Percentiles rank a stretch among this genome's conserved stretches.
phyloP scores from a whole-genome alignment of 1,284 basidiomycete species.

The Ustilago cynodontis region DNA sequence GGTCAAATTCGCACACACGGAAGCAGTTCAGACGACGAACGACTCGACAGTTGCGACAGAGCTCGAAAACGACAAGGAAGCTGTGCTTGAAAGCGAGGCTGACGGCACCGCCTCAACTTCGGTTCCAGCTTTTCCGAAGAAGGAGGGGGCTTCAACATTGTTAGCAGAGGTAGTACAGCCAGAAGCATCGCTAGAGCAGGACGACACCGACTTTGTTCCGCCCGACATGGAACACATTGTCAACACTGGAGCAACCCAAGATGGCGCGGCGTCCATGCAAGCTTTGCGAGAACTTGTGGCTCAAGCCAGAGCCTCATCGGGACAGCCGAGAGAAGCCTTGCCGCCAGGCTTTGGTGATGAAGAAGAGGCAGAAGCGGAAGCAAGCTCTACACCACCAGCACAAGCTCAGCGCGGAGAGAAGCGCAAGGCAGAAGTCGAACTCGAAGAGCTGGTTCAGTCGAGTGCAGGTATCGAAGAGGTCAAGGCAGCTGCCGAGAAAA shows the following conservation, averaged over 20 bases:
- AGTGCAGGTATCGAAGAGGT: slow-evolving; percentile 38
- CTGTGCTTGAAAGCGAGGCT: neutral
- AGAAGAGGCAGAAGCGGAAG: slow-evolving; percentile 8
- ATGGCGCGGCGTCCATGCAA: slow-evolving; percentile 34
- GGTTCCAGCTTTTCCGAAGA: neutral
- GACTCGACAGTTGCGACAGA: neutral
- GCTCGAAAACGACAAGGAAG: neutral
- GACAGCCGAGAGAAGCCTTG: slow-evolving; percentile 37
- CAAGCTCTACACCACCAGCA: neutral
- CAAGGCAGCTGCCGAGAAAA: slow-evolving; percentile 35
- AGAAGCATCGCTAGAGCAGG: neutral
- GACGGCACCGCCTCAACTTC: neutral
- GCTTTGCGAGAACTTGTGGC: slow-evolving; percentile 46
- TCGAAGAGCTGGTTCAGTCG: slow-evolving; percentile 17
- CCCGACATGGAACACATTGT: slow-evolving; percentile 51
- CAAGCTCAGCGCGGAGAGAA: slow-evolving; percentile 24
- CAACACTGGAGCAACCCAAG: slow-evolving; percentile 39
- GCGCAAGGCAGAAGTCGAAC: slow-evolving; percentile 46
- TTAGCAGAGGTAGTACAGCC: neutral
- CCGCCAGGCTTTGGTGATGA: slow-evolving; percentile 46
- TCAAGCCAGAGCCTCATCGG: slow-evolving; percentile 39
- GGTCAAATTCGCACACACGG: neutral
- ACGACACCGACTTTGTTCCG: slow-evolving; percentile 36
- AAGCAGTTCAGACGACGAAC: neutral
- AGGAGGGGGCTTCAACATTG: neutral